A percentile compares a stretch with the other conserved stretches of the same genome.
Evolutionary conservation across 148 eudicot genomes (phyloP).

Genomic region (Linanthus parryae): DNA sequence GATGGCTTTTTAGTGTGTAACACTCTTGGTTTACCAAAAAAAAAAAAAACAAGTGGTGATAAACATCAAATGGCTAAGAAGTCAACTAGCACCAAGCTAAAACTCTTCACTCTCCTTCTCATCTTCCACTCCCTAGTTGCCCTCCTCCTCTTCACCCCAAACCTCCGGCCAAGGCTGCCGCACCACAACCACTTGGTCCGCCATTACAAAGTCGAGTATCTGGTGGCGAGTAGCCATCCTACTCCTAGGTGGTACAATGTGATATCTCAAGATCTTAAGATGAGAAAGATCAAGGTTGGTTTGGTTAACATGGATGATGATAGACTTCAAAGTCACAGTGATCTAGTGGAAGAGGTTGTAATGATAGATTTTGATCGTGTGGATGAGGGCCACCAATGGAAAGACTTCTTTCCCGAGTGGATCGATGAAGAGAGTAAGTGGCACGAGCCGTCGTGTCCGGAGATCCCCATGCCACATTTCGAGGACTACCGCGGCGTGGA

Average conservation of each 20-base stretch:
- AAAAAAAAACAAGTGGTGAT: too few relatives aligned
- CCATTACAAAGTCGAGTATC: not conserved
- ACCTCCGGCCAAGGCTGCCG: not conserved
- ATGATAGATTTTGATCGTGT: slow-evolving; percentile 30
- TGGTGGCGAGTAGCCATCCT: not conserved
- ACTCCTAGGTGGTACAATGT: slow-evolving; percentile 41
- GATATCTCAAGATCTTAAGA: slow-evolving; percentile 11
- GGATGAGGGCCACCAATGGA: slow-evolving; percentile 24
- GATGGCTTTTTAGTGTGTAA: too few relatives aligned
- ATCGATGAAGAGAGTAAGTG: slow-evolving; percentile 32
- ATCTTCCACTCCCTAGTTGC: not conserved
- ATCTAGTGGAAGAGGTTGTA: slow-evolving; percentile 18
- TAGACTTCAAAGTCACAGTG: not conserved
- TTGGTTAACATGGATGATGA: slow-evolving; percentile 34
- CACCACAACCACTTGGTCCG: not conserved
- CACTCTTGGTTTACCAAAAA: too few relatives aligned
- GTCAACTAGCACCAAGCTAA: not conserved
- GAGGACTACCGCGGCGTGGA: slow-evolving; percentile 30
- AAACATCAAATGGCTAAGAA: slow-evolving; percentile 5
- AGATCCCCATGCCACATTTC: slow-evolving; percentile 50
- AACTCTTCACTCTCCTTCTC: not conserved
- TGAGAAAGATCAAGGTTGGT: slow-evolving; percentile 32
- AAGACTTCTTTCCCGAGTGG: slow-evolving; percentile 54
- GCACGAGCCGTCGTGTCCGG: slow-evolving; percentile 32
- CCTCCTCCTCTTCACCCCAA: not conserved